Evolutionary conservation across 306 rosid species (phyloP).

Genomic region (Pueraria montana): DNA sequence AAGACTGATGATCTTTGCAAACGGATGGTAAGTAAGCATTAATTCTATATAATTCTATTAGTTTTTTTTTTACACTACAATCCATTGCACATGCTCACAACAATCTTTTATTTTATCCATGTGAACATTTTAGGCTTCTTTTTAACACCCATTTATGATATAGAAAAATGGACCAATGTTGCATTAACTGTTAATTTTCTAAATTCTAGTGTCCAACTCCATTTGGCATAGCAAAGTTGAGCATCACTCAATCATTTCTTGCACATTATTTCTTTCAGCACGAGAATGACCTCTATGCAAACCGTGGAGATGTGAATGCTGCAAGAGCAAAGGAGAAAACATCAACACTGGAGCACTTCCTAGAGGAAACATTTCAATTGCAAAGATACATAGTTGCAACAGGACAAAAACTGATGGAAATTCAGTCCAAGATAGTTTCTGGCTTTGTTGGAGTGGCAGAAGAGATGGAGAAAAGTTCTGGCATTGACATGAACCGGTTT

Average conservation of each 20-base stretch:
- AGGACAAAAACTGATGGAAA: slow-evolving; percentile 82
- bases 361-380: slow-evolving; percentile 89
- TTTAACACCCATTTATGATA: slow-evolving; percentile 7
- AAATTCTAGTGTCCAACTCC: slow-evolving; percentile 33
- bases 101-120: neutral
- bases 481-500: slow-evolving; percentile 82
- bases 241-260: slow-evolving; percentile 36
- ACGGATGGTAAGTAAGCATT: slow-evolving; percentile 86
- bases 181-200: slow-evolving; percentile 4
- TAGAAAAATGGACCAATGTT: slow-evolving; percentile 8
- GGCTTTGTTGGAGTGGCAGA: slow-evolving; percentile 74
- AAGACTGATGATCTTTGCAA: slow-evolving; percentile 83
- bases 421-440: slow-evolving; percentile 69
- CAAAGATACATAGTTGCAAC: slow-evolving; percentile 93
- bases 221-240: slow-evolving; percentile 31
- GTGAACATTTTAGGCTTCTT: neutral
- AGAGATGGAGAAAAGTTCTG: slow-evolving; percentile 71
- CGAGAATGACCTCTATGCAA: slow-evolving; percentile 67
- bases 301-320: slow-evolving; percentile 56
- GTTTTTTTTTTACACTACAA: neutral
- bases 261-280: slow-evolving; percentile 69
- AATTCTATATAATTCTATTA: slow-evolving; percentile 2
- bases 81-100: slow-evolving; percentile 21
- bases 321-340: slow-evolving; percentile 77
- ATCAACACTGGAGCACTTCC: slow-evolving; percentile 71